Percentiles rank a stretch among this genome's conserved stretches.
phyloP scores from a whole-genome alignment of 306 rosid species.

The Gillenia trifoliata region DNA sequence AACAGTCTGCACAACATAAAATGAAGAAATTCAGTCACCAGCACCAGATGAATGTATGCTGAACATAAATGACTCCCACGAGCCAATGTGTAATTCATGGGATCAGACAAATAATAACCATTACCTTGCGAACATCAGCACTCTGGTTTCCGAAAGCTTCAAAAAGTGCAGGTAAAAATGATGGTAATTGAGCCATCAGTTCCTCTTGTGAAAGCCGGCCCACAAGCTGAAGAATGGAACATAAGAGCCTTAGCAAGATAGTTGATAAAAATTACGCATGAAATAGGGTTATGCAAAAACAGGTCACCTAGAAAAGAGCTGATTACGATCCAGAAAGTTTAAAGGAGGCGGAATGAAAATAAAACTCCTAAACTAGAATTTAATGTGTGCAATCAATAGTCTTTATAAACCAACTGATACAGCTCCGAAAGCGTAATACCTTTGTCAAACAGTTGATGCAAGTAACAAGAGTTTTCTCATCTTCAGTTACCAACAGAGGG shows the following conservation, averaged over 20 bases:
- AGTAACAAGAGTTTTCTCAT: constrained; percentile 92
- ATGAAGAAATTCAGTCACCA: not conserved
- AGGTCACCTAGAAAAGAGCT: not conserved
- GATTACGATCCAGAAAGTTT: not conserved
- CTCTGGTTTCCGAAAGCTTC: constrained; percentile 97
- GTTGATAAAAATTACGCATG: not conserved
- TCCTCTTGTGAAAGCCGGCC: constrained; percentile 85
- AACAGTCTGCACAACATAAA: constrained; percentile 69
- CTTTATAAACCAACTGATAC: not conserved
- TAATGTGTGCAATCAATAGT: not conserved
- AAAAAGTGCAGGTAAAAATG: constrained; percentile 91
- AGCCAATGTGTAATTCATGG: not conserved
- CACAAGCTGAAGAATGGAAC: constrained; percentile 56
- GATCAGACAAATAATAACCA: constrained; percentile 3
- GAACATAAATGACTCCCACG: not conserved
- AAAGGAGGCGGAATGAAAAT: not conserved
- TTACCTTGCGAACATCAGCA: constrained; percentile 99
- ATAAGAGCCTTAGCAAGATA: constrained; percentile 1
- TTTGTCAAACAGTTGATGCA: constrained; percentile 88
- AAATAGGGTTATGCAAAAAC: not conserved
- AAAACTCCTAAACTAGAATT: not conserved
- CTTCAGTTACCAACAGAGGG: constrained; percentile 85
- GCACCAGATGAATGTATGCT: not conserved
- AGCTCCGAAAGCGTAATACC: constrained; percentile 41
- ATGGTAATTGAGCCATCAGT: constrained; percentile 78